These are phyloP conservation scores for Scheffersomyces amazonensis DNA, from an alignment of 805 yeast genomes.

Conservation along the genomic window DNA sequence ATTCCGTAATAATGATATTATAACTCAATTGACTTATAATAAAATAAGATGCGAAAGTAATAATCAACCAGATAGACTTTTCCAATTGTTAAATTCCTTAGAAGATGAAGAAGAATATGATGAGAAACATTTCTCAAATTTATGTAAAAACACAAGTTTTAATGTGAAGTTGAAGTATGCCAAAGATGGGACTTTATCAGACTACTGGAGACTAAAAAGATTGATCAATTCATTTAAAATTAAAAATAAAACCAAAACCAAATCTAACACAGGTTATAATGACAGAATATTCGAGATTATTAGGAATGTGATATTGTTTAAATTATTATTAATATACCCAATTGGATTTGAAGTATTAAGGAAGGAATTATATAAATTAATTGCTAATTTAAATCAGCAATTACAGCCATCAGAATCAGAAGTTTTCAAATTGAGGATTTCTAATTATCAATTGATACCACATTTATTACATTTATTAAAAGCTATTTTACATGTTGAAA, in stretches of 20 bases:
- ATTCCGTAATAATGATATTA: conserved; percentile 9
- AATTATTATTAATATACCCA: conserved; percentile 9
- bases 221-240: not conserved
- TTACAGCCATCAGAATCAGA: conserved; percentile 5
- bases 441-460: conserved; percentile 31
- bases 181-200: not conserved
- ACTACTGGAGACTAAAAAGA: conserved; percentile 2
- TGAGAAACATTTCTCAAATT: conserved; percentile 1
- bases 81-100: conserved; percentile 2
- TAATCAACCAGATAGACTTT: conserved; percentile 2
- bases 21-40: conserved; percentile 4
- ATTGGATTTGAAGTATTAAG: conserved; percentile 5
- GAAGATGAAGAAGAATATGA: conserved; percentile 1
- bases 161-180: conserved; percentile 3
- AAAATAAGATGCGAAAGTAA: conserved; percentile 1
- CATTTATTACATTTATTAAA: conserved; percentile 29
- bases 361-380: conserved; percentile 8
- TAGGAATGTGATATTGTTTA: conserved; percentile 9
- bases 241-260: not conserved
- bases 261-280: not conserved
- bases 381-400: conserved; percentile 3
- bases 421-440: conserved; percentile 18
- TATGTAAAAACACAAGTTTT: conserved; percentile 8
- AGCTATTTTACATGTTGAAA: conserved; percentile 20
- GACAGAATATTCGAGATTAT: conserved; percentile 3